These are phyloP conservation scores for Westerdykella ornata DNA, from an alignment of 2,329 filamentous ascomycete genomes.

Conservation along the genomic window DNA sequence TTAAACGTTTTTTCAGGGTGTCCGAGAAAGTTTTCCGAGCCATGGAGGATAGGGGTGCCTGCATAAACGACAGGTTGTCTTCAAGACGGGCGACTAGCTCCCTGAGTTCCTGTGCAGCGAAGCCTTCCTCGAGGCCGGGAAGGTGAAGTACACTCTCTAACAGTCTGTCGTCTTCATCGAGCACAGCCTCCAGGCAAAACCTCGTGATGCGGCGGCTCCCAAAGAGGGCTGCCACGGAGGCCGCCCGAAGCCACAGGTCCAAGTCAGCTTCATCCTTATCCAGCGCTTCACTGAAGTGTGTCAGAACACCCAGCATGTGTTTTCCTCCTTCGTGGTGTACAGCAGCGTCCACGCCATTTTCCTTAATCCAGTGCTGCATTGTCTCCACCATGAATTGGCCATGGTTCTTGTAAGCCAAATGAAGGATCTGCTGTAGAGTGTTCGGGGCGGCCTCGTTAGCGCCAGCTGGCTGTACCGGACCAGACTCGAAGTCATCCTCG, in stretches of 20 bases:
- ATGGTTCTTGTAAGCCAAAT: slow-evolving; percentile 91
- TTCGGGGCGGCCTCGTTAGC: slow-evolving; percentile 69
- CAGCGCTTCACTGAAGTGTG: slow-evolving; percentile 55
- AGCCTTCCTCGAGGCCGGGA: slow-evolving; percentile 44
- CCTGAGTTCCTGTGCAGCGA: slow-evolving; percentile 32
- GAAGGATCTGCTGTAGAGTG: slow-evolving; percentile 80
- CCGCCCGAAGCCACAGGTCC: slow-evolving; percentile 57
- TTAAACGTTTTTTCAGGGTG: slow-evolving; percentile 48
- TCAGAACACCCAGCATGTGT: slow-evolving; percentile 35
- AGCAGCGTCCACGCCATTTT: slow-evolving; percentile 21
- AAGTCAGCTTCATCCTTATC: slow-evolving; percentile 60
- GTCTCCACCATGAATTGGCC: slow-evolving; percentile 84
- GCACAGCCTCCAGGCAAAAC: slow-evolving; percentile 57
- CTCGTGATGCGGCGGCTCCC: slow-evolving; percentile 54
- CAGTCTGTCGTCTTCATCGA: slow-evolving; percentile 55
- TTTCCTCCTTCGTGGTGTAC: slow-evolving; percentile 28
- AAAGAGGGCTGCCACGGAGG: slow-evolving; percentile 52
- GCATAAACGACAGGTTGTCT: slow-evolving; percentile 50
- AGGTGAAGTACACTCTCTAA: slow-evolving; percentile 49
- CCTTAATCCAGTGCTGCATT: slow-evolving; percentile 49
- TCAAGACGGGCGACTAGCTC: slow-evolving; percentile 46
- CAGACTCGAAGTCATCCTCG: slow-evolving; percentile 35
- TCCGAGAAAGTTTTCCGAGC: slow-evolving; percentile 47
- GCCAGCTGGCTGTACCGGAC: slow-evolving; percentile 45
- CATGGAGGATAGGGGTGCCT: slow-evolving; percentile 45